A percentile compares a stretch with the other conserved stretches of the same genome.
Evolutionary conservation across 345 rosid genomes (phyloP).

Genomic region (Pelargonium nanum): DNA sequence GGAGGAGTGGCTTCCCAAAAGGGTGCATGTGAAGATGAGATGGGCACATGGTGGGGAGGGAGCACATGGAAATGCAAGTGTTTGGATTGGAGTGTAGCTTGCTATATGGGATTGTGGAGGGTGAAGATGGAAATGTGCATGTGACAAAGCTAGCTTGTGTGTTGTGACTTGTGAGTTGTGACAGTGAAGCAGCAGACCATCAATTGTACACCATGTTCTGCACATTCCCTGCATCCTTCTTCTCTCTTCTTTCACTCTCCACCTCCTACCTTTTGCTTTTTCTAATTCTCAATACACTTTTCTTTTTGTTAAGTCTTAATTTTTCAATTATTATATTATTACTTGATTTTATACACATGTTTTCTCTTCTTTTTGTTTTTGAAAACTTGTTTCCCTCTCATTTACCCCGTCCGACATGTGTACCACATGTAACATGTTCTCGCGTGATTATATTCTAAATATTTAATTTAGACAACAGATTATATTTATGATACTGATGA

Average conservation of each 20-base stretch:
- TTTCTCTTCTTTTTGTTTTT: neutral
- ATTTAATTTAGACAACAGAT: too few relatives aligned
- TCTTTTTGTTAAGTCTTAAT: too few relatives aligned
- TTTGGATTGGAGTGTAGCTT: constrained; percentile 7
- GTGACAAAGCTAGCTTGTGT: constrained; percentile 8
- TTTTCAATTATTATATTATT: neutral
- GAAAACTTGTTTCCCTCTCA: neutral
- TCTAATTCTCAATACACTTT: too few relatives aligned
- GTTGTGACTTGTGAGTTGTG: too few relatives aligned
- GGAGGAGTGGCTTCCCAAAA: constrained; percentile 24
- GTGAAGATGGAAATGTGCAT: constrained; percentile 4
- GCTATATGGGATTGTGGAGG: neutral
- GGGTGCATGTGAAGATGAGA: constrained; percentile 58
- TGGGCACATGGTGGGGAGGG: constrained; percentile 29
- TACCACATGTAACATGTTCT: neutral
- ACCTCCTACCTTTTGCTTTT: neutral
- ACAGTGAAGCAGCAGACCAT: constrained; percentile 35
- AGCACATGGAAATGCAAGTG: neutral
- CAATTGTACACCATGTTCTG: constrained; percentile 43
- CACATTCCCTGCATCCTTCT: constrained; percentile 52
- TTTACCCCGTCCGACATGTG: neutral
- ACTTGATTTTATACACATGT: constrained; percentile 2
- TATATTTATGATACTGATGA: too few relatives aligned
- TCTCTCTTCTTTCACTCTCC: neutral
- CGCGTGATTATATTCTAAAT: too few relatives aligned